Conservation (phyloP, 1,139 yeast genomes). For the Hyphopichia burtonii region DNA sequence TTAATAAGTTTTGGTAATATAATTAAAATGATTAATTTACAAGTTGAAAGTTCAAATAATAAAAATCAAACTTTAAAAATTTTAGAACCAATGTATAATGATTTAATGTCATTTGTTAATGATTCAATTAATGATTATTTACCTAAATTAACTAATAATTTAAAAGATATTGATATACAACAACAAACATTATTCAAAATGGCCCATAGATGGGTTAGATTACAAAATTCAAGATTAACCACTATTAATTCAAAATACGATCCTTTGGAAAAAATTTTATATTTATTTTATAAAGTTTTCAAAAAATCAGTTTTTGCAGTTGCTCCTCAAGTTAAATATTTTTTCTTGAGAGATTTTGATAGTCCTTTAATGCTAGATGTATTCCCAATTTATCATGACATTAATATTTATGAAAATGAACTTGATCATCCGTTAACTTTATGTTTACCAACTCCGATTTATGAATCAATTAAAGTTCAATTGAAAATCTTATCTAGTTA, state of each 20-base stretch:
- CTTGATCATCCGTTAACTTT: slow-evolving; percentile 15
- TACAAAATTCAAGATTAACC: slow-evolving; percentile 33
- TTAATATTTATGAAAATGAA: slow-evolving; percentile 22
- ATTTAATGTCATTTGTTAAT: slow-evolving; percentile 24
- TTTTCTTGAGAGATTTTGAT: slow-evolving; percentile 43
- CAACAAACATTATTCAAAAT: slow-evolving; percentile 36
- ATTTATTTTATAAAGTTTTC: slow-evolving; percentile 34
- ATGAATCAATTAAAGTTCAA: slow-evolving; percentile 17
- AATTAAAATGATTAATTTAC: slow-evolving; percentile 4
- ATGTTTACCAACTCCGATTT: slow-evolving; percentile 14
- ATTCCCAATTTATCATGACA: slow-evolving; percentile 24
- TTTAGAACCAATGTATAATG: slow-evolving; percentile 21
- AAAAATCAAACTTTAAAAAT: slow-evolving; percentile 9
- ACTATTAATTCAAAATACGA: slow-evolving; percentile 20
- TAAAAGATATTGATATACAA: slow-evolving; percentile 30
- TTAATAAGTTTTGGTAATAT: slow-evolving; percentile 21
- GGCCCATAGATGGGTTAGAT: slow-evolving; percentile 38
- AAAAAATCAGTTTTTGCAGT: slow-evolving; percentile 37
- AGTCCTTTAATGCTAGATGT: slow-evolving; percentile 44
- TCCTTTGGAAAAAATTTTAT: slow-evolving; percentile 33
- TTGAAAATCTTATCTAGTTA: slow-evolving; percentile 30
- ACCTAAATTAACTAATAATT: slow-evolving; percentile 25
- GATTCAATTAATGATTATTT: slow-evolving; percentile 25
- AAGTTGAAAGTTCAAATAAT: slow-evolving; percentile 4
- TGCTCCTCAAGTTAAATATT: slow-evolving; percentile 42